Base-by-base conservation (phyloP, 305 asterid species). In the Fraxinus nigra region DNA sequence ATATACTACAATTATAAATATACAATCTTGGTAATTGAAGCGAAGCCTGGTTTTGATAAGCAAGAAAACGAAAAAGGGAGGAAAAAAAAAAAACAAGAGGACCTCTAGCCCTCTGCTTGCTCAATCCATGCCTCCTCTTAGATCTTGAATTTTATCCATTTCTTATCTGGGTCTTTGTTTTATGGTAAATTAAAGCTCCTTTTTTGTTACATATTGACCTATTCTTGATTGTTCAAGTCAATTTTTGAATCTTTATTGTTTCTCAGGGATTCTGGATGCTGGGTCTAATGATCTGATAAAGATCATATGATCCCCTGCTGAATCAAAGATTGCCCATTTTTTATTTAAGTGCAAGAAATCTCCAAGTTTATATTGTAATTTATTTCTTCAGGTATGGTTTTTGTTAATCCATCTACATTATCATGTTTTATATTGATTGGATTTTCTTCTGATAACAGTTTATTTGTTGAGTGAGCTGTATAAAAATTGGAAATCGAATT, bases 211-310 rank as follows among this genome's bases (percentile, higher is more conserved):
- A 37, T 48, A 76, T 82, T 84, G 80, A 81, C 82, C 80, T 80
- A 67, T 59, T 86, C 38, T 86, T 81, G 74, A 24, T 59, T 18
- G 85, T 65, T 78, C 26, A 72, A 40, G 43, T 77, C 74, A 61
- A 83, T 85, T 83, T 38, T 83, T 80, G 78, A 78, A 78, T 61
- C 87, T 92, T 86, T 87, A 88, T 79, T 82, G 80, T 86, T 81
- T 46, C 81, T 40, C 79, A 43, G 85, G 89, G 82, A 80, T 79
- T 87, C 89, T 86, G 87, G 90, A 85, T 86, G 88, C 85, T 78
- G 90, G 91, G 85, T 86, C 82, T 85, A 81, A 87, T 85, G 95
- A 91, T 91, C 94, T 83, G 92, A 83, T 81, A 22, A 82, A 83
- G 89, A 87, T 88, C 89, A 48, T 87, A 87, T 81, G 85, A 82